Evolutionary conservation across 176 grass and related monocot species (phyloP), one percentile per base, ranked within the genome.

Genomic region (Tillandsia leiboldiana): DNA sequence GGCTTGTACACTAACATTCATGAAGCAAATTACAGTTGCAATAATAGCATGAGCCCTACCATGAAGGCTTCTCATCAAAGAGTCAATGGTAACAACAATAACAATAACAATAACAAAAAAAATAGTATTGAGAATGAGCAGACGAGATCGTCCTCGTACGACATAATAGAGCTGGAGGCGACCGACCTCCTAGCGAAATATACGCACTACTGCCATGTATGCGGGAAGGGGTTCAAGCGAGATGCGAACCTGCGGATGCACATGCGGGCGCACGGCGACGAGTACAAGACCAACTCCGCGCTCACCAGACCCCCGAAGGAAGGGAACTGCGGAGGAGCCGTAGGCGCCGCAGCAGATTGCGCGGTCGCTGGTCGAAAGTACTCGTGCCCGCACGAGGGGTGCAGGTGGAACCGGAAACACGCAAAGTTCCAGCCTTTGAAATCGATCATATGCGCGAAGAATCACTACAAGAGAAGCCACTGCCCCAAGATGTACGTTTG

Each of bases 231-330:
- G 13, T 99, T 99, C 89, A 99, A 99, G 82, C 94, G 94, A 64
- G 94, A 97, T 13, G 94, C 94, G 50, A 99, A 99, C 83, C 65
- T 99, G 56, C 81, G 94, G 28, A 99, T 99, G 94, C 94, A 99
- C 81, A 99, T 99, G 94, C 73, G 89, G 27, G 94, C 87, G 10
- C 94, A 99, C 69, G 94, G 94, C n/a, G 89, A 99, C 72, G 89
- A 99, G 89, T 99, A 93, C 75, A 99, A 99, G 80, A 90, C 77
- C 62, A 83, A 70, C 26, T 83, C 89, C 14, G 94, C 94, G 13
- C 81, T 99, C 10, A 73, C 83, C 0, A 93, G 87, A 71, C 89
- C 89, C 1, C 63, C 62, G 6, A 87, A 73, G 70, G 63, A 15
- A 0, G 12, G 18, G 6, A 0, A 10, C 9, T 9, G 2, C 1